phyloP scores from a whole-genome alignment of 805 yeast genomes.

The Yarrowia alimentaria region DNA sequence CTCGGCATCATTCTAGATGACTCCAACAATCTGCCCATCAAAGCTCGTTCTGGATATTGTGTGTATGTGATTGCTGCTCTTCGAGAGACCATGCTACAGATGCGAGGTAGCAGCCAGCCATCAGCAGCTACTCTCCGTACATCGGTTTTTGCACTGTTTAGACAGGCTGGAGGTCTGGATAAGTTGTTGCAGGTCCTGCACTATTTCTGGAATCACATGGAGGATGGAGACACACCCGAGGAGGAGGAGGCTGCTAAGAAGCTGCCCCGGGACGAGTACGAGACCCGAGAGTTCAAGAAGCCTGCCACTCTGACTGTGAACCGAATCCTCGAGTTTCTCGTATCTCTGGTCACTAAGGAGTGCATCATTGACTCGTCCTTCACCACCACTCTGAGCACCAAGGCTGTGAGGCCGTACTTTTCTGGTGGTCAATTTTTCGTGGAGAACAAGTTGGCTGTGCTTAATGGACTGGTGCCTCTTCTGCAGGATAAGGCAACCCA shows the following conservation, averaged over 20 bases:
- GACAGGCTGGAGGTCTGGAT: constrained; percentile 37
- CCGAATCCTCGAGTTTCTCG: constrained; percentile 34
- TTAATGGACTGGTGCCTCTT: constrained; percentile 3
- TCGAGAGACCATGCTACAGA: constrained; percentile 9
- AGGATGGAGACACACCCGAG: constrained; percentile 23
- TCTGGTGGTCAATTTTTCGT: constrained; percentile 37
- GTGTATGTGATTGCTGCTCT: constrained; percentile 20
- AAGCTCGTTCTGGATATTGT: constrained; percentile 22
- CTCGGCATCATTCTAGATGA: constrained; percentile 15
- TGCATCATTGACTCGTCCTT: constrained; percentile 37
- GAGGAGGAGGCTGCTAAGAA: constrained; percentile 16
- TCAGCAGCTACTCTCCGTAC: constrained; percentile 18
- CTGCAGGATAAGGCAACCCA: constrained; percentile 10
- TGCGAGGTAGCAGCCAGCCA: too few relatives aligned
- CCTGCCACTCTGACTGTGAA: constrained; percentile 26
- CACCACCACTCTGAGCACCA: constrained; percentile 32
- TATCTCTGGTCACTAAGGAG: constrained; percentile 33
- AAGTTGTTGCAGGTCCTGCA: constrained; percentile 32
- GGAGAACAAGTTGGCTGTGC: constrained; percentile 31
- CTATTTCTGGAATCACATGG: constrained; percentile 31
- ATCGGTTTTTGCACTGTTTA: constrained; percentile 36
- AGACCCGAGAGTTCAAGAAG: constrained; percentile 20
- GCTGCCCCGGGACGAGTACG: constrained; percentile 18
- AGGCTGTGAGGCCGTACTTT: constrained; percentile 35
- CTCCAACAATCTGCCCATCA: constrained; percentile 26